Conservation (phyloP, 495 filamentous ascomycete species). For the Trichoderma orchidacearum region DNA sequence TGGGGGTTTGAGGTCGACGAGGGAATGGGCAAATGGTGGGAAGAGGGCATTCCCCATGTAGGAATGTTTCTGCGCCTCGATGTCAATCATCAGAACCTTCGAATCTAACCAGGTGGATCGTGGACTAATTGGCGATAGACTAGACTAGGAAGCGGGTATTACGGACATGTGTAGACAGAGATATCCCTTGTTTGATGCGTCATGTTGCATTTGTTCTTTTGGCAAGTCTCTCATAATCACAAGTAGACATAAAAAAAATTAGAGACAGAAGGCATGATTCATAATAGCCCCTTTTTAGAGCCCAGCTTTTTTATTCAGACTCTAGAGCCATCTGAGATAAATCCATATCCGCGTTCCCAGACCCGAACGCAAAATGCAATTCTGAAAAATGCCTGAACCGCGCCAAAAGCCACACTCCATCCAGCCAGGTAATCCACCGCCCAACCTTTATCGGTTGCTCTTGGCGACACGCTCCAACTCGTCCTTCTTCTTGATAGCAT, state of each 20-base stretch:
- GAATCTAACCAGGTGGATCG: not conserved
- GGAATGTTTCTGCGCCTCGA: slow-evolving; percentile 51
- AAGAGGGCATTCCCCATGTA: slow-evolving; percentile 76
- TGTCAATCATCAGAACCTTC: slow-evolving; percentile 3
- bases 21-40: slow-evolving; percentile 60
- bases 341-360: slow-evolving; percentile 4
- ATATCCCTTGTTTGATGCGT: not conserved
- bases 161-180: not conserved
- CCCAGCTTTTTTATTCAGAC: slow-evolving; percentile 3
- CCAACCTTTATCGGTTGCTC: slow-evolving; percentile 77
- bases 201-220: not conserved
- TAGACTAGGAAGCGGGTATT: not conserved
- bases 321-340: slow-evolving; percentile 3
- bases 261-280: slow-evolving; percentile 1
- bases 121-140: not conserved
- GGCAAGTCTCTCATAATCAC: not conserved
- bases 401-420: slow-evolving; percentile 2
- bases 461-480: slow-evolving; percentile 99
- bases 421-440: slow-evolving; percentile 4
- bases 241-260: not conserved
- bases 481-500: slow-evolving; percentile 99
- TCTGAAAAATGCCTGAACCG: slow-evolving; percentile 3
- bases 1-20: slow-evolving; percentile 61
- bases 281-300: not conserved
- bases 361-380: slow-evolving; percentile 6